These are phyloP conservation scores for Kwoniella sp. DNA, from an alignment of 768 basidiomycete genomes.

Conservation along the genomic window DNA sequence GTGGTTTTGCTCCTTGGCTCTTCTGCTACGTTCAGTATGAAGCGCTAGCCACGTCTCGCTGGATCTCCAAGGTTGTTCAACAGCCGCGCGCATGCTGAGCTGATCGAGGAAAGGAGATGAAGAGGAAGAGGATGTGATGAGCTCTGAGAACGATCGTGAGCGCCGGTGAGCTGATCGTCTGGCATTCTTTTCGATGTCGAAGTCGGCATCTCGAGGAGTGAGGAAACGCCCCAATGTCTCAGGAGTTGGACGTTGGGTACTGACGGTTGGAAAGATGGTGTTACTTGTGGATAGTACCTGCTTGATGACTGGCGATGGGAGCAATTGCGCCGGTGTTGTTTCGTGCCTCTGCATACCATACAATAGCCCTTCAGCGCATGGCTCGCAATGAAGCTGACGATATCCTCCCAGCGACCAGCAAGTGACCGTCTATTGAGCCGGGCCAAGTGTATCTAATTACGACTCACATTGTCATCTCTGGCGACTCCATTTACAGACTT, in stretches of 20 bases:
- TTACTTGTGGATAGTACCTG: neutral
- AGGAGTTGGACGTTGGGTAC: neutral
- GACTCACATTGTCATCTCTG: no score
- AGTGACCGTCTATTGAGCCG: no score
- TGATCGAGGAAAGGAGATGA: neutral
- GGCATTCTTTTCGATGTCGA: neutral
- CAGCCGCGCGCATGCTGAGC: neutral
- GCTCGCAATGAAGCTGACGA: neutral
- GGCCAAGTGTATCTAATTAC: no score
- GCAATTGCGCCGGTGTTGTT: neutral
- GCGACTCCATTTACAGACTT: no score
- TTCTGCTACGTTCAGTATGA: neutral
- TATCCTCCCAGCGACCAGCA: neutral
- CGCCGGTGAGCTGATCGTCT: slow-evolving; percentile 8
- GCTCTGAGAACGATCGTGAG: slow-evolving; percentile 22
- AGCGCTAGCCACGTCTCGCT: slow-evolving; percentile 21
- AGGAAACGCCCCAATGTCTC: neutral
- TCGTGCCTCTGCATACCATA: neutral
- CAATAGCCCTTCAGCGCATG: no score
- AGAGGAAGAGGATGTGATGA: slow-evolving; percentile 12
- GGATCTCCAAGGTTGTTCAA: slow-evolving; percentile 18
- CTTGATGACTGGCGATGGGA: neutral
- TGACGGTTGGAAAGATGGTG: neutral
- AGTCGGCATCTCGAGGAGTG: neutral
- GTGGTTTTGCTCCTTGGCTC: neutral